Evolutionary conservation across 163 green algal genomes (phyloP), one percentile per base, ranked within the genome.

Genomic region (Chlorella variabilis): DNA sequence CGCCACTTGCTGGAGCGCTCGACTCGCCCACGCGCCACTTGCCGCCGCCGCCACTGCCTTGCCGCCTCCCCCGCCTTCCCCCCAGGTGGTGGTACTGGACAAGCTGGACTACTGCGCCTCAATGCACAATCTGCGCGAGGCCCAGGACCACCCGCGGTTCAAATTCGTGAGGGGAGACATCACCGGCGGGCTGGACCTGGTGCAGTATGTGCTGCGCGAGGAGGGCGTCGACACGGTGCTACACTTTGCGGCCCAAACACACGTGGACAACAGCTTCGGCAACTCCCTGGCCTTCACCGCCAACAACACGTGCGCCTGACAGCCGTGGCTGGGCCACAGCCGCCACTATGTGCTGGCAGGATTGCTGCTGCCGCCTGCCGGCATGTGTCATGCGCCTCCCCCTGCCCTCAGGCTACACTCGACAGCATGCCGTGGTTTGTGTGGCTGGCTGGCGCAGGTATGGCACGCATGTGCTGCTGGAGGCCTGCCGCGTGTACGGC

Each of bases 191-290:
- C 93, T 95, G 77, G 93, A 99, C 88, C 89, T 99, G 49, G 51
- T 99, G 1, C 91, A 78, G 51, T 96, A 96, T 71, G 71, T 99
- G 8, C 87, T 99, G 23, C 70, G 86, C 20, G 90, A 87, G 1
- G 92, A 99, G 83, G 27, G 94, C 2, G 94, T 99, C 31, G 97
- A 99, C 91, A 99, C 97, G 21, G 90, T 99, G 33, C 96, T 99
- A 92, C 95, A 98, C 71, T 90, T 89, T 86, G 95, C 95, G 29
- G 95, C 95, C 6, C 93, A 98, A 93, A 99, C 96, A 11, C 97
- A 99, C 85, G 97, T 99, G 4, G 97, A 99, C 87, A 98, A 99
- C 87, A 98, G 92, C 6, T 99, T 99, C 85, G 96, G 96, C 27
- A 99, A 99, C 91, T 95, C 87, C 11, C 85, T 99, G 59, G 91